Percentiles rank a stretch among this genome's conserved stretches.
phyloP scores from a whole-genome alignment of 495 filamentous ascomycete genomes.

The Haplographium delicatum region DNA sequence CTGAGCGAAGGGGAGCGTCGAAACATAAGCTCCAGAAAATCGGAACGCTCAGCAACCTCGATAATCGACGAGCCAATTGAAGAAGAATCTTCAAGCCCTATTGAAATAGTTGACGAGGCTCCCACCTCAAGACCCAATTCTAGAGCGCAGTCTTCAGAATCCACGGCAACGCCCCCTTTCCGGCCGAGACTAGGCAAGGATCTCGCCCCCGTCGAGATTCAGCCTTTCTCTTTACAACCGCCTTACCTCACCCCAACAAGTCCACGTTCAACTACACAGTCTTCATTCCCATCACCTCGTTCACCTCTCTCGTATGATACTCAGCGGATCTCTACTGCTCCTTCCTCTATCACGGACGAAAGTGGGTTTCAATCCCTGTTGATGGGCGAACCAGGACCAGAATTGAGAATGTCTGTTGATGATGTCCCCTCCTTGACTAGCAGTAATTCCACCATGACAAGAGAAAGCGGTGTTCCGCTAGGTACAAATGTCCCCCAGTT shows the following conservation, averaged over 20 bases:
- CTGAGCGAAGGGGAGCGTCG: conserved; percentile 30
- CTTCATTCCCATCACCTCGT: conserved; percentile 50
- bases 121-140: conserved; percentile 30
- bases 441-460: conserved; percentile 80
- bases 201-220: conserved; percentile 46
- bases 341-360: conserved; percentile 65
- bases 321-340: conserved; percentile 64
- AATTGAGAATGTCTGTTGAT: conserved; percentile 70
- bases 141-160: conserved; percentile 44
- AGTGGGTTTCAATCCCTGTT: conserved; percentile 55
- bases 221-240: conserved; percentile 36
- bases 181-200: conserved; percentile 50
- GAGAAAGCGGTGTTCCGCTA: conserved; percentile 41
- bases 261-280: conserved; percentile 47
- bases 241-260: conserved; percentile 45
- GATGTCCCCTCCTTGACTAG: conserved; percentile 84
- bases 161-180: conserved; percentile 51
- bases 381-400: conserved; percentile 57
- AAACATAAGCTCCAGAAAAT: conserved; percentile 26
- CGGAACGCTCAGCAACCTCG: conserved; percentile 34
- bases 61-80: conserved; percentile 39
- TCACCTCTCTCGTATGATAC: conserved; percentile 62
- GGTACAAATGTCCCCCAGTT: conserved; percentile 27
- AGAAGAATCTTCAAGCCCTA: conserved; percentile 32
- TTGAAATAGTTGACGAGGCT: conserved; percentile 38